phyloP scores from a whole-genome alignment of 495 filamentous ascomycete genomes.

The Beverwykella pulmonaria region DNA sequence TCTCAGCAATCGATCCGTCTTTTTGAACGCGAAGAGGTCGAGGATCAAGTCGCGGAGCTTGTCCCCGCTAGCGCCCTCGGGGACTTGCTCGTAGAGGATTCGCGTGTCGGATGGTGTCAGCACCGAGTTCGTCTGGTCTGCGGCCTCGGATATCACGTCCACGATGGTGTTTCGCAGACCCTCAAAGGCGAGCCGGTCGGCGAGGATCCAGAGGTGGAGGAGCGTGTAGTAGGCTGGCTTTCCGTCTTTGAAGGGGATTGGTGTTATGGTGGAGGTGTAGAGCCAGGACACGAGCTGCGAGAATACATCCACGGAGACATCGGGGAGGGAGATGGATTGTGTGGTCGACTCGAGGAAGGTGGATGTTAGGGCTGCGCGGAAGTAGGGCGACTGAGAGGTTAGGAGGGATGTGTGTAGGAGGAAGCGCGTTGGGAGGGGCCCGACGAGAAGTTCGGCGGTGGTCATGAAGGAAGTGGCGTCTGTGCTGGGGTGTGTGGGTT shows the following conservation, averaged over 20 bases:
- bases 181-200: constrained; percentile 49
- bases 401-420: constrained; percentile 52
- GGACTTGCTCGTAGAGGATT: constrained; percentile 47
- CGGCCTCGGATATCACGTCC: constrained; percentile 46
- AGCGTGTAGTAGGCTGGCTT: constrained; percentile 53
- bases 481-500: constrained; percentile 4
- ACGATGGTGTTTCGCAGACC: constrained; percentile 48
- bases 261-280: constrained; percentile 45
- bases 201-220: constrained; percentile 52
- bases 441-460: constrained; percentile 47
- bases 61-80: constrained; percentile 19
- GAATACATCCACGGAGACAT: constrained; percentile 47
- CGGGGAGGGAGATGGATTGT: constrained; percentile 47
- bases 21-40: constrained; percentile 56
- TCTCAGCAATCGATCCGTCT: constrained; percentile 51
- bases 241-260: constrained; percentile 38
- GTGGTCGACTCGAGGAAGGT: constrained; percentile 50
- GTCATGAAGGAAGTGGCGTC: constrained; percentile 20
- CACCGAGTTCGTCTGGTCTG: constrained; percentile 51
- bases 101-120: constrained; percentile 53
- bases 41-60: constrained; percentile 46
- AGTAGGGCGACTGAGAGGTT: constrained; percentile 51
- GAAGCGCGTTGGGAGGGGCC: constrained; percentile 42
- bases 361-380: constrained; percentile 53
- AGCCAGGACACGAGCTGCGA: constrained; percentile 53